Percentiles rank a stretch among this genome's conserved stretches.
Conservation (phyloP, 805 yeast species). For the Hanseniaspora clermontiae region DNA sequence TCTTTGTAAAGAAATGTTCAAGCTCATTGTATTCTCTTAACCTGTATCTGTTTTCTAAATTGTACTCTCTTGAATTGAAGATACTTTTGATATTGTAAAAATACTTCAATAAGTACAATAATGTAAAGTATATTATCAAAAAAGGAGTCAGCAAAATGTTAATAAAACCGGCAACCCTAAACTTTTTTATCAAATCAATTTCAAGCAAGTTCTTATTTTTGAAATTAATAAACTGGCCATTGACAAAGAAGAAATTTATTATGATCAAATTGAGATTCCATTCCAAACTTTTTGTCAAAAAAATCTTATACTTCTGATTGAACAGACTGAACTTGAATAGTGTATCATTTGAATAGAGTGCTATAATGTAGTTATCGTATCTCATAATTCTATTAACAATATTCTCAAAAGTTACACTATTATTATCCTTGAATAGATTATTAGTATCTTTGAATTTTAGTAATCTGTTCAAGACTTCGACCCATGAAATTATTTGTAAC, state of each 20-base stretch:
- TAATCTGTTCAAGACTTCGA: slow-evolving; percentile 61
- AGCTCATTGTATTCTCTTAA: slow-evolving; percentile 88
- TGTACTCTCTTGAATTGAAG: slow-evolving; percentile 51
- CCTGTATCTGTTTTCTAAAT: slow-evolving; percentile 92
- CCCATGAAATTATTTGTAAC: slow-evolving; percentile 89
- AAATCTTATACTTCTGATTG: slow-evolving; percentile 22
- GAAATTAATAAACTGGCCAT: slow-evolving; percentile 40
- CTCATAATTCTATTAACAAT: slow-evolving; percentile 94
- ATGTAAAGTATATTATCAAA: slow-evolving; percentile 65
- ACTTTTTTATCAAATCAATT: slow-evolving; percentile 61
- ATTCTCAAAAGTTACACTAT: slow-evolving; percentile 77
- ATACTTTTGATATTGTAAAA: slow-evolving; percentile 84
- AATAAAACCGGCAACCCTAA: slow-evolving; percentile 75
- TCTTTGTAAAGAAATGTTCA: slow-evolving; percentile 70
- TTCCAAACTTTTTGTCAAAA: slow-evolving; percentile 74
- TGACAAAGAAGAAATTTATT: slow-evolving; percentile 42
- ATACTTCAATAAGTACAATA: slow-evolving; percentile 76
- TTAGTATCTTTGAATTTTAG: slow-evolving; percentile 69
- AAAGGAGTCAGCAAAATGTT: slow-evolving; percentile 78
- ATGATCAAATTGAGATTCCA: slow-evolving; percentile 89
- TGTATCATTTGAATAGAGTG: slow-evolving; percentile 37
- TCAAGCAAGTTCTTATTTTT: slow-evolving; percentile 53
- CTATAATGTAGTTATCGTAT: slow-evolving; percentile 85
- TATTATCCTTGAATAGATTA: slow-evolving; percentile 46
- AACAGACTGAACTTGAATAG: slow-evolving; percentile 4